phyloP scores from a whole-genome alignment of 768 basidiomycete species.

The Mycena alexandri region DNA sequence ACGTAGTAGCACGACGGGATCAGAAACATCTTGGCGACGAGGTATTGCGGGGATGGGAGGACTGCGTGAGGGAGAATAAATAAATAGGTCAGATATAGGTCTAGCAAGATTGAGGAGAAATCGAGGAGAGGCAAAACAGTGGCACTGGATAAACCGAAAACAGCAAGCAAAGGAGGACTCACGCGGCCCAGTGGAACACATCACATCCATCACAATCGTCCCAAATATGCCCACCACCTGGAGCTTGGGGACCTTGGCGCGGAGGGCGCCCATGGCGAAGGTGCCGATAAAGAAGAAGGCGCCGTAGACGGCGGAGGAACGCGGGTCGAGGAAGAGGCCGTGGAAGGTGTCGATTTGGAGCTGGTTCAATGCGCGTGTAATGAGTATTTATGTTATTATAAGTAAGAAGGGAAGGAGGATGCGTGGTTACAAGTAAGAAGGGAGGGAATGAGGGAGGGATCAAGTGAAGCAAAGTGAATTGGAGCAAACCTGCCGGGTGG shows the following conservation, averaged over 20 bases:
- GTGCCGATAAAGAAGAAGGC: constrained; percentile 59
- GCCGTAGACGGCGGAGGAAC: constrained; percentile 59
- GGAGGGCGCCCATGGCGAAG: constrained; percentile 52
- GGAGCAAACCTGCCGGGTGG: constrained; percentile 9
- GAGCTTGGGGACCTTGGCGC: constrained; percentile 57
- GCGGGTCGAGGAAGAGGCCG: constrained; percentile 58
- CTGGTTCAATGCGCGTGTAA: too few relatives aligned
- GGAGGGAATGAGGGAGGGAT: constrained; percentile 36
- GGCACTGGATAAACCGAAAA: too few relatives aligned
- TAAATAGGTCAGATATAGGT: too few relatives aligned
- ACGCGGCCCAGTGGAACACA: constrained; percentile 37
- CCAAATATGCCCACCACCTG: constrained; percentile 57
- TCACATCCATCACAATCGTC: constrained; percentile 58
- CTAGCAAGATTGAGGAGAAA: too few relatives aligned
- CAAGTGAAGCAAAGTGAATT: background rate
- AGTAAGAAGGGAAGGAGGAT: too few relatives aligned
- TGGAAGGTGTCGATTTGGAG: constrained; percentile 51
- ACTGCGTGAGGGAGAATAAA: constrained; percentile 46
- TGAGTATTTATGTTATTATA: too few relatives aligned
- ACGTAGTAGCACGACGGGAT: constrained; percentile 56
- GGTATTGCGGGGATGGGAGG: constrained; percentile 56
- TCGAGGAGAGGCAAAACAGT: too few relatives aligned
- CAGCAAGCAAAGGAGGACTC: too few relatives aligned
- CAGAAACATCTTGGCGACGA: constrained; percentile 54
- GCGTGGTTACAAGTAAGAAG: too few relatives aligned